Conservation (phyloP, 208 protist genomes). For the Leishmania gerbilli region DNA sequence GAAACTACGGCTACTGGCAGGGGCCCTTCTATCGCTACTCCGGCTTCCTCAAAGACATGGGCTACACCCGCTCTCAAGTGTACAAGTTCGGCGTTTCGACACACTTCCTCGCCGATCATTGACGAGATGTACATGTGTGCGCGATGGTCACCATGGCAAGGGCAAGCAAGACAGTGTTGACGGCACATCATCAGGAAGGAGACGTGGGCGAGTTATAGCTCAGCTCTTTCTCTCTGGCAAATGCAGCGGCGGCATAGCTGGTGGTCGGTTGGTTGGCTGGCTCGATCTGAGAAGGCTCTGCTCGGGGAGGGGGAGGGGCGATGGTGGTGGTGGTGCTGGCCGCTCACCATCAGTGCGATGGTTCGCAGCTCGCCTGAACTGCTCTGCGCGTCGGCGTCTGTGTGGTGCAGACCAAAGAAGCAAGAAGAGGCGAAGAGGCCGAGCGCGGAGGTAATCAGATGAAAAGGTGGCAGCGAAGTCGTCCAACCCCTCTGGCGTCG, state of each 20-base stretch:
- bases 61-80: conserved; percentile 74
- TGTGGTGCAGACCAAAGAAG: neutral
- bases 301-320: neutral
- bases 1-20: conserved; percentile 79
- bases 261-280: neutral
- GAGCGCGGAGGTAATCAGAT: neutral
- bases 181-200: neutral
- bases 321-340: neutral
- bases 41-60: conserved; percentile 87
- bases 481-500: neutral
- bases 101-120: conserved; percentile 75
- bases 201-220: neutral
- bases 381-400: neutral
- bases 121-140: neutral
- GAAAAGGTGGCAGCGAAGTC: neutral
- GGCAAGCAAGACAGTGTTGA: neutral
- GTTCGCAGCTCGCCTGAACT: neutral
- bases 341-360: neutral
- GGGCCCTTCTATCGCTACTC: conserved; percentile 72
- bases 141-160: neutral
- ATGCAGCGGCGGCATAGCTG: neutral
- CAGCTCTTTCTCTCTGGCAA: neutral
- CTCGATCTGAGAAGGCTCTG: neutral
- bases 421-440: neutral
- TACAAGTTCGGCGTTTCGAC: conserved; percentile 92